A percentile compares a stretch with the other conserved stretches of the same genome.
phyloP scores from a whole-genome alignment of 768 basidiomycete species.

The Leccinum longicurvipes region DNA sequence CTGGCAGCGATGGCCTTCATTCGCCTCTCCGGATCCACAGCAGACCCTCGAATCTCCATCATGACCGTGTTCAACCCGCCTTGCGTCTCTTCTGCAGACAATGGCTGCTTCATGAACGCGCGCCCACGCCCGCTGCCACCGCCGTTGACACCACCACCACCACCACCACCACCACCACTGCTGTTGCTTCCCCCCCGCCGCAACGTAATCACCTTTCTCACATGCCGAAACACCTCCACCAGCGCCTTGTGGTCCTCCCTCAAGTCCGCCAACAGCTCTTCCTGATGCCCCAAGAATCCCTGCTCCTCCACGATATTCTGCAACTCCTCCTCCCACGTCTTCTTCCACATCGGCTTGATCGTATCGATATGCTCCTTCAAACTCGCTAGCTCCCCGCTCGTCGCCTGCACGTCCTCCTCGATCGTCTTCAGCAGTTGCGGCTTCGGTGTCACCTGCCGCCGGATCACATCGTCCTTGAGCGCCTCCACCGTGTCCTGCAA shows the following conservation, averaged over 20 bases:
- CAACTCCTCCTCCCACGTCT: slow-evolving; percentile 96
- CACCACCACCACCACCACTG: background rate
- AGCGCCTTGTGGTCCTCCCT: slow-evolving; percentile 93
- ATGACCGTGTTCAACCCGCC: slow-evolving; percentile 74
- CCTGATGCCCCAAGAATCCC: slow-evolving; percentile 88
- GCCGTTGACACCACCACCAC: slow-evolving; percentile 17
- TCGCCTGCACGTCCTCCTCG: slow-evolving; percentile 64
- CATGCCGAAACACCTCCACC: slow-evolving; percentile 79
- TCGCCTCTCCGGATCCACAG: slow-evolving; percentile 77
- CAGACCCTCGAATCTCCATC: slow-evolving; percentile 83
- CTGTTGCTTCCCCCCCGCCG: slow-evolving; percentile 17
- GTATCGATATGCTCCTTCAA: slow-evolving; percentile 83
- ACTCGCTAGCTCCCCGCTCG: slow-evolving; percentile 67
- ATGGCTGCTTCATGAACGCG: slow-evolving; percentile 53
- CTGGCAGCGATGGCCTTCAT: slow-evolving; percentile 92
- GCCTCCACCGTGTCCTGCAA: slow-evolving; percentile 87
- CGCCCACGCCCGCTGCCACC: slow-evolving; percentile 42
- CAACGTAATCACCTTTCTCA: slow-evolving; percentile 82
- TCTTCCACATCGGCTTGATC: slow-evolving; percentile 96
- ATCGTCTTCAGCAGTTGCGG: slow-evolving; percentile 65
- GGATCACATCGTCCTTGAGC: slow-evolving; percentile 88
- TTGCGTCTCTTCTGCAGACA: slow-evolving; percentile 61
- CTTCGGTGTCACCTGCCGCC: slow-evolving; percentile 83
- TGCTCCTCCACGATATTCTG: slow-evolving; percentile 98
- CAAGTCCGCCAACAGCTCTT: slow-evolving; percentile 85